Conservation (phyloP, 805 yeast genomes). For the Vanderwaltozyma tropicalis region DNA sequence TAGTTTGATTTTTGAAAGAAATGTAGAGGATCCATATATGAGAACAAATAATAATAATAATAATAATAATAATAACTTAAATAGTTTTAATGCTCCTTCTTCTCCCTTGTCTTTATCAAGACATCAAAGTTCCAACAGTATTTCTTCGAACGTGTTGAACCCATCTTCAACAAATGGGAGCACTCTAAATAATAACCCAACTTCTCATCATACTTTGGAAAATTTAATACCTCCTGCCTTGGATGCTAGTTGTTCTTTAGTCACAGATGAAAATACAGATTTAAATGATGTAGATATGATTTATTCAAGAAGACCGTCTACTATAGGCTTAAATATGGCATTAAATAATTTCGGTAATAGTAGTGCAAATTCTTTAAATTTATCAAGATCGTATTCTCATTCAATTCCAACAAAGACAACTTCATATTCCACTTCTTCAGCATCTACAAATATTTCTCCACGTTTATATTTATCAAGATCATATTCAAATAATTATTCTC, state of each 20-base stretch:
- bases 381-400: conserved; percentile 8
- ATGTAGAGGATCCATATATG: conserved; percentile 47
- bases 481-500: conserved; percentile 4
- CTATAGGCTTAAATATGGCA: conserved; percentile 35
- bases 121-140: conserved; percentile 1
- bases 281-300: conserved; percentile 65
- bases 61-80: conserved; percentile 1
- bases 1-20: conserved; percentile 48
- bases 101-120: conserved; percentile 2
- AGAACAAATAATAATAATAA: conserved; percentile 4
- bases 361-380: conserved; percentile 5
- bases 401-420: conserved; percentile 8
- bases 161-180: neutral
- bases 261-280: conserved; percentile 45
- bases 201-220: conserved; percentile 34
- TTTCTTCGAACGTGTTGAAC: neutral
- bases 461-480: neutral
- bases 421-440: conserved; percentile 3
- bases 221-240: conserved; percentile 73
- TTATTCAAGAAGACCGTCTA: conserved; percentile 49
- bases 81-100: conserved; percentile 1
- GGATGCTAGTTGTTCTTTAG: conserved; percentile 63
- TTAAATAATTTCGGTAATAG: conserved; percentile 25
- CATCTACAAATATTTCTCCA: conserved; percentile 10
- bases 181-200: neutral